phyloP scores from a whole-genome alignment of 176 grass and related monocot species.

The Aegilops umbellulata region DNA sequence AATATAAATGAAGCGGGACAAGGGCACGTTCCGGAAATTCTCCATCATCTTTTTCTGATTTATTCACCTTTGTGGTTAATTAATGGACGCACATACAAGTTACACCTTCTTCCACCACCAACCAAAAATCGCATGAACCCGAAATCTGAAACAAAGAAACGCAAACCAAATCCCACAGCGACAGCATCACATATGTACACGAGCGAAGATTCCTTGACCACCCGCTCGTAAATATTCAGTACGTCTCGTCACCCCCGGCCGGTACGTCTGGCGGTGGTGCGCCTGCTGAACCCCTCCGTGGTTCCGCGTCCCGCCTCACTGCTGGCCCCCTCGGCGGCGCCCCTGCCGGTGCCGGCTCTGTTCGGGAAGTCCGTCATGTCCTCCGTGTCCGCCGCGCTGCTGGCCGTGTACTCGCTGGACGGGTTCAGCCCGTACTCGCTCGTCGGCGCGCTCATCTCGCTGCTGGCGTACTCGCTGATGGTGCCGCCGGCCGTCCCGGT shows the following conservation, averaged over 20 bases:
- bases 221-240: background rate
- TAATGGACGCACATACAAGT: slow-evolving; percentile 17
- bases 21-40: no score
- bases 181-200: slow-evolving; percentile 10
- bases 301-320: background rate
- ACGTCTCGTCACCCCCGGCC: background rate
- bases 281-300: slow-evolving; percentile 31
- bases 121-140: slow-evolving; percentile 19
- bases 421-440: slow-evolving; percentile 60
- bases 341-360: background rate
- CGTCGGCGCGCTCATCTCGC: slow-evolving; percentile 54
- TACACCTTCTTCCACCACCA: slow-evolving; percentile 15
- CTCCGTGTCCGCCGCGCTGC: slow-evolving; percentile 39
- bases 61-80: background rate
- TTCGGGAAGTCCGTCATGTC: slow-evolving; percentile 17
- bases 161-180: background rate
- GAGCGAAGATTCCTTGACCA: background rate
- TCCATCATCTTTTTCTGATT: no score
- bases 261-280: slow-evolving; percentile 12
- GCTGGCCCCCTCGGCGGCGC: background rate
- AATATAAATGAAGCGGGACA: no score
- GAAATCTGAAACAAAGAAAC: background rate
- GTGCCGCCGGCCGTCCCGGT: slow-evolving; percentile 25
- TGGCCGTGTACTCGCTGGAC: slow-evolving; percentile 40
- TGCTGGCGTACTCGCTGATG: slow-evolving; percentile 60